These are phyloP conservation scores for Trametes meyenii DNA, from an alignment of 768 basidiomycete species.

Conservation along the genomic window DNA sequence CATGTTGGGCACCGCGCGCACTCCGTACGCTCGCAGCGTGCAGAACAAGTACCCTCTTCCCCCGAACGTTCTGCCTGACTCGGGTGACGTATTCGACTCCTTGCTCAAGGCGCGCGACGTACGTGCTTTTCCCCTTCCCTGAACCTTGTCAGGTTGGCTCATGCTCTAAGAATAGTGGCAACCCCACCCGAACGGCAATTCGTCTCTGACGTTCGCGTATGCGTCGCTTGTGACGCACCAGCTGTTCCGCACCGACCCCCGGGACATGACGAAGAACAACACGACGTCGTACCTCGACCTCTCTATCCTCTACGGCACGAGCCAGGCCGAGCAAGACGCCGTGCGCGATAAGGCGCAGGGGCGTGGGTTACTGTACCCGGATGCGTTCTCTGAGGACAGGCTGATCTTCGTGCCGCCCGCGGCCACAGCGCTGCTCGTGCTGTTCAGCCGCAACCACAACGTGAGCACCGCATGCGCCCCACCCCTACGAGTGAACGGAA, in stretches of 20 bases:
- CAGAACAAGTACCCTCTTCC: constrained; percentile 46
- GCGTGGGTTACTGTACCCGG: constrained; percentile 54
- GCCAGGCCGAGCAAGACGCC: constrained; percentile 40
- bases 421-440: constrained; percentile 52
- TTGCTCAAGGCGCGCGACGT: constrained; percentile 38
- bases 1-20: constrained; percentile 52
- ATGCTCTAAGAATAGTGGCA: constrained; percentile 13
- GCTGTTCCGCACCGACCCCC: constrained; percentile 49
- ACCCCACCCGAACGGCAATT: constrained; percentile 38
- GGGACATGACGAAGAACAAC: constrained; percentile 50
- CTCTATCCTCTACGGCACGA: constrained; percentile 57
- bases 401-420: constrained; percentile 57
- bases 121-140: neutral
- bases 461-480: constrained; percentile 29
- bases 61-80: constrained; percentile 50
- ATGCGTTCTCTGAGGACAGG: constrained; percentile 56
- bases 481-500: neutral
- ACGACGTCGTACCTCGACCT: constrained; percentile 61
- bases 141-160: neutral
- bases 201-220: constrained; percentile 35
- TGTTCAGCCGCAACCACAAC: constrained; percentile 65
- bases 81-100: constrained; percentile 42
- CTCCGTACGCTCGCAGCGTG: constrained; percentile 56
- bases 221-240: constrained; percentile 32
- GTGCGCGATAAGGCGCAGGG: constrained; percentile 51